Conservation (phyloP, 2,329 filamentous ascomycete genomes). For the Clonostachys rosea region DNA sequence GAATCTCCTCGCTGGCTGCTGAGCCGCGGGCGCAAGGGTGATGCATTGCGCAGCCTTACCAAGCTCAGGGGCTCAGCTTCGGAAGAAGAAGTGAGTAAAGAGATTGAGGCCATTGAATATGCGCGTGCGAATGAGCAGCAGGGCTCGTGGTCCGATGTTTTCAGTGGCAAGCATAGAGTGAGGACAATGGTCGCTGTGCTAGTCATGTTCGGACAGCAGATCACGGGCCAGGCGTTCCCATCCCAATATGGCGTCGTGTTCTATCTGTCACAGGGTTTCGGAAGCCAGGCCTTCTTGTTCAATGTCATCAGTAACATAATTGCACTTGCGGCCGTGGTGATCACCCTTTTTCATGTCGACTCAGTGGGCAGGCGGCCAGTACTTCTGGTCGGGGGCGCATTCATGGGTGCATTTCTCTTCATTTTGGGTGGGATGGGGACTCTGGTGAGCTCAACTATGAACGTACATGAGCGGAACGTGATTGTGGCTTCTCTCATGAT, state of each 20-base stretch:
- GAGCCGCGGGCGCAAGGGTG: slow-evolving; percentile 14
- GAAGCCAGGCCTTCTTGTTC: slow-evolving; percentile 18
- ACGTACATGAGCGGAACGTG: slow-evolving; percentile 14
- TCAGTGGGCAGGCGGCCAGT: slow-evolving; percentile 8
- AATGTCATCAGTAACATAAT: slow-evolving; percentile 11
- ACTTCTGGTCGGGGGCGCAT: slow-evolving; percentile 14
- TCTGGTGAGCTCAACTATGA: slow-evolving; percentile 5
- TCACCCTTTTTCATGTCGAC: slow-evolving; percentile 9
- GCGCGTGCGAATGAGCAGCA: neutral
- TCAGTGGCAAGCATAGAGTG: slow-evolving; percentile 5
- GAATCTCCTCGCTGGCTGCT: slow-evolving; percentile 28
- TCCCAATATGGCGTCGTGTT: slow-evolving; percentile 21
- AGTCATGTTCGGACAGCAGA: slow-evolving; percentile 21
- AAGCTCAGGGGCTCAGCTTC: slow-evolving; percentile 14
- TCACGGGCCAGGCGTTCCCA: slow-evolving; percentile 18
- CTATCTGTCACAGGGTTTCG: slow-evolving; percentile 15
- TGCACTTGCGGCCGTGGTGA: slow-evolving; percentile 7
- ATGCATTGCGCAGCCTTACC: slow-evolving; percentile 15
- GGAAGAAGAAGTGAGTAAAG: slow-evolving; percentile 11
- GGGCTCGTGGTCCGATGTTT: slow-evolving; percentile 1
- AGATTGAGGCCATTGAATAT: slow-evolving; percentile 6
- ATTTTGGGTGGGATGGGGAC: slow-evolving; percentile 29
- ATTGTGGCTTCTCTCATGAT: slow-evolving; percentile 17
- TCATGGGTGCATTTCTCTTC: slow-evolving; percentile 20
- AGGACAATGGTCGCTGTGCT: slow-evolving; percentile 14